Evolutionary conservation across 768 basidiomycete species (phyloP).

Genomic region (Hypsizygus marmoreus): DNA sequence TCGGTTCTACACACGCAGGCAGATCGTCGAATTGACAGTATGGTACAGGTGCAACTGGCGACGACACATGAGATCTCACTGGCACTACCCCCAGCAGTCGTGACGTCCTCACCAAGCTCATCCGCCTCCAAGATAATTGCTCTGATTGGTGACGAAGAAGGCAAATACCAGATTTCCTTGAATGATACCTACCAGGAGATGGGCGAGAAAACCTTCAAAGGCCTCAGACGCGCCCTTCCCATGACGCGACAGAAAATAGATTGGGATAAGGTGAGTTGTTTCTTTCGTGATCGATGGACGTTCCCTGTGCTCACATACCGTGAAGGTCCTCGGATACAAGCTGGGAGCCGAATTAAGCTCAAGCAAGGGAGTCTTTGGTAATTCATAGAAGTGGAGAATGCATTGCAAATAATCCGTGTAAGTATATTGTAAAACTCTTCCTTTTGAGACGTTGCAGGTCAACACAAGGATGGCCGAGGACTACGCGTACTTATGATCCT

Average conservation of each 20-base stretch:
- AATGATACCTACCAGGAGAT: slow-evolving; percentile 86
- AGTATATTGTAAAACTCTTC: no score
- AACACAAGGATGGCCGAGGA: no score
- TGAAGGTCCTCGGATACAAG: slow-evolving; percentile 60
- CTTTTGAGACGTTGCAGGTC: no score
- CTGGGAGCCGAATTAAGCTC: slow-evolving; percentile 76
- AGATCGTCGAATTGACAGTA: background rate
- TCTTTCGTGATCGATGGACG: background rate
- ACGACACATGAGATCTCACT: slow-evolving; percentile 72
- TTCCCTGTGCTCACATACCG: slow-evolving; percentile 3
- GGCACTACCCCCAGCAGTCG: slow-evolving; percentile 58
- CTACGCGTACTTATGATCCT: no score
- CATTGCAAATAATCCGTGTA: no score
- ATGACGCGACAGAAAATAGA: slow-evolving; percentile 93
- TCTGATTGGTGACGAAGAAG: slow-evolving; percentile 78
- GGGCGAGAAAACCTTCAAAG: slow-evolving; percentile 93
- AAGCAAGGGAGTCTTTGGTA: slow-evolving; percentile 56
- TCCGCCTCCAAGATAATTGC: slow-evolving; percentile 77
- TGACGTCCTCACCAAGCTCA: slow-evolving; percentile 48
- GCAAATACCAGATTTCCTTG: slow-evolving; percentile 75
- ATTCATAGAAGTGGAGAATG: slow-evolving; percentile 30
- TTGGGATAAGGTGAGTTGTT: slow-evolving; percentile 80
- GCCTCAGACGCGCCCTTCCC: slow-evolving; percentile 86
- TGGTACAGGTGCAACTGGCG: slow-evolving; percentile 80
- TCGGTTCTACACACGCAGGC: background rate